Conservation (phyloP, 257 asterid genomes). For the Cordia subcordata region DNA sequence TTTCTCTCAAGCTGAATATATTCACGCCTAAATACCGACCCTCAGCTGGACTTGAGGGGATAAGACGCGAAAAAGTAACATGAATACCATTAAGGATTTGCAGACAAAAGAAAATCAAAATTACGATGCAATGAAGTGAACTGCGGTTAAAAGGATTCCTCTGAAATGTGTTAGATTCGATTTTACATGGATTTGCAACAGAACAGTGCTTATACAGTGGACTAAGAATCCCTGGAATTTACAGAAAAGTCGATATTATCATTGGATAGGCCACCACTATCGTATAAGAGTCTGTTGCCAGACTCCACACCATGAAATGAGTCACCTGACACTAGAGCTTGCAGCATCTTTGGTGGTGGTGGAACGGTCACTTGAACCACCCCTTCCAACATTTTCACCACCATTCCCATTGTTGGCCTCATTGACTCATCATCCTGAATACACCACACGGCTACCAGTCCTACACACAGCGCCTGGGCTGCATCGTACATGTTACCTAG, state of each 20-base stretch:
- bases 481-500: constrained; percentile 35
- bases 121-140: no score
- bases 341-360: not conserved
- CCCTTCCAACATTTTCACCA: constrained; percentile 86
- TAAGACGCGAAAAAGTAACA: no score
- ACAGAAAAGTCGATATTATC: not conserved
- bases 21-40: no score
- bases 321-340: not conserved
- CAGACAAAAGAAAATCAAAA: no score
- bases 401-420: constrained; percentile 82
- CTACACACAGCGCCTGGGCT: constrained; percentile 50
- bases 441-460: constrained; percentile 69
- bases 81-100: no score
- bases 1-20: no score
- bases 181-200: no score
- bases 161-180: no score
- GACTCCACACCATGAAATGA: constrained; percentile 1
- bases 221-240: not conserved
- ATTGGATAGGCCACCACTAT: not conserved
- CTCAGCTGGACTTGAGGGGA: no score
- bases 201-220: no score
- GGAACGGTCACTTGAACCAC: constrained; percentile 48
- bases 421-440: constrained; percentile 69
- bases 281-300: not conserved
- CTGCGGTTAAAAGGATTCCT: no score